Conservation (phyloP, 176 grass and related monocot genomes). For the Carex littledalei region DNA sequence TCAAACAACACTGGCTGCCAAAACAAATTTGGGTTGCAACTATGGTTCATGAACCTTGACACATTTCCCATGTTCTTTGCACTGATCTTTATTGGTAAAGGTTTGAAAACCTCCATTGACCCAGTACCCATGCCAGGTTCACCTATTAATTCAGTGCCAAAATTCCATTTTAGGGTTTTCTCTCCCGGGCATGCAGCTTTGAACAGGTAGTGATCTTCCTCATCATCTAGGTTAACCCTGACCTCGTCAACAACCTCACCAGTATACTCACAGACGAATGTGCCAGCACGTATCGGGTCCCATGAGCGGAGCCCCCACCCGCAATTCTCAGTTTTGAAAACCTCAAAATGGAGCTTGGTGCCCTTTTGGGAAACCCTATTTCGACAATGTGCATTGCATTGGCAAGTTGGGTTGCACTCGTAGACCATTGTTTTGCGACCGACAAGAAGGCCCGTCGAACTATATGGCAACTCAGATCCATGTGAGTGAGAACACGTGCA, state of each 20-base stretch:
- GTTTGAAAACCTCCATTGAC: conserved; percentile 43
- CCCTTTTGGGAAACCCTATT: conserved; percentile 81
- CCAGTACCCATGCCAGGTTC: conserved; percentile 35
- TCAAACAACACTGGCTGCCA: conserved; percentile 89
- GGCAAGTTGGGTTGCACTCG: conserved; percentile 65
- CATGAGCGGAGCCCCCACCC: conserved; percentile 93
- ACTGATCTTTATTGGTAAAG: conserved; percentile 73
- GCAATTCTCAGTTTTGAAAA: conserved; percentile 72
- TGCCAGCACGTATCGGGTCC: conserved; percentile 76
- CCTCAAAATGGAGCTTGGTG: conserved; percentile 72
- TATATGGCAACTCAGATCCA: conserved; percentile 74
- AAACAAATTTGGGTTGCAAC: conserved; percentile 71
- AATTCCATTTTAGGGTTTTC: conserved; percentile 79
- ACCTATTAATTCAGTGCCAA: conserved; percentile 60
- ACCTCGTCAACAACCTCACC: conserved; percentile 60
- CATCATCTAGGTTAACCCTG: conserved; percentile 42
- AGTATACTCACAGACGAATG: conserved; percentile 83
- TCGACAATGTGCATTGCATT: conserved; percentile 64
- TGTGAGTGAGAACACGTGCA: conserved; percentile 59
- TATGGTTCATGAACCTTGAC: conserved; percentile 90
- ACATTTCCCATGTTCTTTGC: conserved; percentile 71
- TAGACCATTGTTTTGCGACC: conserved; percentile 60
- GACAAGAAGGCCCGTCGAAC: conserved; percentile 67
- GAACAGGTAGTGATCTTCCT: conserved; percentile 74
- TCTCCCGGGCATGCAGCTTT: conserved; percentile 41